Evolutionary conservation across 2,329 filamentous ascomycete genomes (phyloP).

Genomic region (Penicillium sp.): DNA sequence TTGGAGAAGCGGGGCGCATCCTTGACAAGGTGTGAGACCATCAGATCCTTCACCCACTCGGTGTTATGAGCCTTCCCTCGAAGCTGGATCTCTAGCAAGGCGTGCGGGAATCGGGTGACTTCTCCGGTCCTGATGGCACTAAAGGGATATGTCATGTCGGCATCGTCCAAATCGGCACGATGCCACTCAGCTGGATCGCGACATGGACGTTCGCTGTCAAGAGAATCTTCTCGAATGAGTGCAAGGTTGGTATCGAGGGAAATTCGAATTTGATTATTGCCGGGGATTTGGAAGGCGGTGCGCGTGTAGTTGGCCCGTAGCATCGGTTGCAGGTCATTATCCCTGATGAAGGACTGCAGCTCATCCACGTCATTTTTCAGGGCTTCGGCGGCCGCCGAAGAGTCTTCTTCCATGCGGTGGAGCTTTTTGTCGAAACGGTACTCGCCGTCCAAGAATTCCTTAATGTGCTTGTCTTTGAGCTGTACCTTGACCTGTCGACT

Average conservation of each 20-base stretch:
- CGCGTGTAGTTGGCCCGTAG: constrained; percentile 90
- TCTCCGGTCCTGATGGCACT: constrained; percentile 84
- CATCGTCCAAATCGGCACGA: constrained; percentile 80
- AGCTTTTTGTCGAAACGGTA: constrained; percentile 92
- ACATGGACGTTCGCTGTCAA: constrained; percentile 82
- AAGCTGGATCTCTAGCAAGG: constrained; percentile 89
- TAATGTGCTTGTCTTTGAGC: constrained; percentile 93
- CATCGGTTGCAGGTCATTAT: constrained; percentile 76
- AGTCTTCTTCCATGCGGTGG: constrained; percentile 73
- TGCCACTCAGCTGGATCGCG: constrained; percentile 89
- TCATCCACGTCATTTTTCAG: constrained; percentile 71
- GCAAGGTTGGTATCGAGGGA: constrained; percentile 91
- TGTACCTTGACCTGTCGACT: constrained; percentile 77
- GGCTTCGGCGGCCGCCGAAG: constrained; percentile 62
- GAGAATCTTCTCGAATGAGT: constrained; percentile 72
- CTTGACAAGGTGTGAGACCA: constrained; percentile 88
- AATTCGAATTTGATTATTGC: constrained; percentile 84
- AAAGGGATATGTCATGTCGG: constrained; percentile 83
- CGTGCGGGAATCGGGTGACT: constrained; percentile 85
- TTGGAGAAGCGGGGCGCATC: constrained; percentile 90
- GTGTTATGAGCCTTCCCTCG: constrained; percentile 62
- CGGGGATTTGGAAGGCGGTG: constrained; percentile 93
- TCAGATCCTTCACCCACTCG: constrained; percentile 87
- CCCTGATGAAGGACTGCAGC: constrained; percentile 76
- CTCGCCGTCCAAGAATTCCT: constrained; percentile 78